A percentile compares a stretch with the other conserved stretches of the same genome.
phyloP scores from a whole-genome alignment of 768 basidiomycete genomes.

The Serendipita sp. region DNA sequence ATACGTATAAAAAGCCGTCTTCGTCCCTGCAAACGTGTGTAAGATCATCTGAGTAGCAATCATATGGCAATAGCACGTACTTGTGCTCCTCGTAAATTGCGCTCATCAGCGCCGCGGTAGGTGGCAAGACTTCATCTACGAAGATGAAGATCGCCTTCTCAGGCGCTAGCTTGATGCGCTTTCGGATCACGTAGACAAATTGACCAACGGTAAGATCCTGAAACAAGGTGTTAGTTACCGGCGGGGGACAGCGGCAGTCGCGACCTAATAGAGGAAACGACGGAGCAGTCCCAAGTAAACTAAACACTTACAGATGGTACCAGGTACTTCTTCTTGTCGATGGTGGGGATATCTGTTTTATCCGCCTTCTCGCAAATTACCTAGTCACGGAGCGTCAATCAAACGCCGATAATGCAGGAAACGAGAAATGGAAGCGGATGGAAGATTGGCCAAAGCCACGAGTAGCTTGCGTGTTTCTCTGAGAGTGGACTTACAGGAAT shows the following conservation, averaged over 20 bases:
- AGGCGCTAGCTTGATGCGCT: slow-evolving; percentile 98
- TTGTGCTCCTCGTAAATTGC: slow-evolving; percentile 99
- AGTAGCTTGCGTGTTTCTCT: slow-evolving; percentile 12
- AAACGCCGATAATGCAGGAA: background rate
- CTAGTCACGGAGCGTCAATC: slow-evolving; percentile 26
- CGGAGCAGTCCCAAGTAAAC: background rate
- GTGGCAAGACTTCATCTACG: slow-evolving; percentile 95
- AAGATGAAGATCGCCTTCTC: slow-evolving; percentile 99
- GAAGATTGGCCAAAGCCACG: background rate
- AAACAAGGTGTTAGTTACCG: background rate
- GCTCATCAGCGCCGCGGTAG: slow-evolving; percentile 96
- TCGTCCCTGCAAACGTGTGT: slow-evolving; percentile 54
- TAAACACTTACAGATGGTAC: slow-evolving; percentile 70
- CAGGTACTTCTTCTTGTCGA: slow-evolving; percentile 99
- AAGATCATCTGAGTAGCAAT: background rate
- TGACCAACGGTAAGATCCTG: slow-evolving; percentile 95
- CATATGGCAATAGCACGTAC: slow-evolving; percentile 31
- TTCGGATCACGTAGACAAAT: slow-evolving; percentile 98
- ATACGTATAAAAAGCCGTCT: slow-evolving; percentile 96
- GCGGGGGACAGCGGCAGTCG: background rate
- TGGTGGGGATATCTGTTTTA: slow-evolving; percentile 93
- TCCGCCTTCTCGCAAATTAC: slow-evolving; percentile 99
- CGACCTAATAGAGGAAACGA: background rate
- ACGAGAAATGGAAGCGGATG: background rate
- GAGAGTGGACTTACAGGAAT: slow-evolving; percentile 60